Evolutionary conservation across 345 rosid genomes (phyloP), one percentile per base, ranked within the genome.

Genomic region (Trapa bicornis): DNA sequence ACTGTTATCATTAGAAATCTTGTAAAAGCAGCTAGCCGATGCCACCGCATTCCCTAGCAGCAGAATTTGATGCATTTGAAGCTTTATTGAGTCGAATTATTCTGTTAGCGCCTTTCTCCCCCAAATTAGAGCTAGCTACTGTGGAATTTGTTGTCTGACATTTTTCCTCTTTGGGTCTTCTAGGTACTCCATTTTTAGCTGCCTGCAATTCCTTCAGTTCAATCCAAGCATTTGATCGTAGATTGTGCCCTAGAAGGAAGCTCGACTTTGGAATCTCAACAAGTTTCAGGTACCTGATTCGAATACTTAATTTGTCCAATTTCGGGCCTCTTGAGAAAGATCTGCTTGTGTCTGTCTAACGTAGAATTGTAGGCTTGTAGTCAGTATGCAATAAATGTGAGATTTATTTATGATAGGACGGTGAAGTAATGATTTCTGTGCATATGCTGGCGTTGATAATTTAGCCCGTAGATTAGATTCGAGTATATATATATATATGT

Each of bases 121-220:
- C 47, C 47, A 9, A 9, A 45, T 45, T 39, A 39, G 6, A 39
- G 42, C 42, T 39, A 3, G 6, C 42, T 39, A 3, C 29, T 6
- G 39, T 62, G 42, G 45, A 14, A 37, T 62, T 36, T 62, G 39
- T 12, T 14, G 65, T 41, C 37, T 37, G 41, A 22, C 37, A 56
- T 56, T 38, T 9, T 43, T 37, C 36, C 39, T 47, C 22, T 61
- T 22, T 67, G 41, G 38, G 67, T 50, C 47, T 68, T 75, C 35
- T 84, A 83, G 87, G 76, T 72, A 72, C 67, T 81, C 76, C 66
- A 47, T 76, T 73, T 73, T 62, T 60, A 13, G 76, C 45, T 69
- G 66, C 67, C 37, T 69, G 42, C 79, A 74, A 41, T 80, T 78
- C 75, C 7, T 64, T 69, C 67, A 64, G 73, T 70, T 83, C 84